A percentile compares a stretch with the other conserved stretches of the same genome.
phyloP scores from a whole-genome alignment of 768 basidiomycete species.

The Hygrocybe coccinea region DNA sequence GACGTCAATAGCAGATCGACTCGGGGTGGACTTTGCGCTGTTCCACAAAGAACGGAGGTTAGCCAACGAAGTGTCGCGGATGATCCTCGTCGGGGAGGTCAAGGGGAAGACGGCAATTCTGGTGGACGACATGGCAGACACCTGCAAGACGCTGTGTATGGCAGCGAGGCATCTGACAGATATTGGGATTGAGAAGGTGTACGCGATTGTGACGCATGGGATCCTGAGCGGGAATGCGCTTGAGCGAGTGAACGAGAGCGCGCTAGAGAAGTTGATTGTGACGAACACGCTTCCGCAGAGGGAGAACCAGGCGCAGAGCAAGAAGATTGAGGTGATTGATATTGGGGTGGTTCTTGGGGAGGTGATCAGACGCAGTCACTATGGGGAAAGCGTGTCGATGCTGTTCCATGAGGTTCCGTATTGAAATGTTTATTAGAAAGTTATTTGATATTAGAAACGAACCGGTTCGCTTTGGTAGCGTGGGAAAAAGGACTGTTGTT shows the following conservation, averaged over 20 bases:
- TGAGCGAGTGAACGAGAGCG: slow-evolving; percentile 61
- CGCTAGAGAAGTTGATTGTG: slow-evolving; percentile 90
- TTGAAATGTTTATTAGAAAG: slow-evolving; percentile 37
- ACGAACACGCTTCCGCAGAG: slow-evolving; percentile 96
- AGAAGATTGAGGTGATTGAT: slow-evolving; percentile 89
- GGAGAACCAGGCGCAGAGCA: slow-evolving; percentile 64
- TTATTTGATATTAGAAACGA: background rate
- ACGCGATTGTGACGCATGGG: slow-evolving; percentile 94
- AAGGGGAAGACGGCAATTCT: slow-evolving; percentile 89
- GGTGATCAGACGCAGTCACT: slow-evolving; percentile 92
- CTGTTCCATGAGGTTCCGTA: slow-evolving; percentile 88
- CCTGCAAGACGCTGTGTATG: slow-evolving; percentile 88
- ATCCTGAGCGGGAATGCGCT: slow-evolving; percentile 90
- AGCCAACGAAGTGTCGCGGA: slow-evolving; percentile 89
- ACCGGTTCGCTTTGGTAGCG: background rate
- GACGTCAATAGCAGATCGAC: slow-evolving; percentile 91
- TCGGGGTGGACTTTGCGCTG: slow-evolving; percentile 95
- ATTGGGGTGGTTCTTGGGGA: slow-evolving; percentile 93
- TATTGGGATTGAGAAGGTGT: slow-evolving; percentile 80
- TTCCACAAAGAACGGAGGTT: slow-evolving; percentile 99
- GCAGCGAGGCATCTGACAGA: slow-evolving; percentile 87
- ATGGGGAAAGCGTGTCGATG: slow-evolving; percentile 91
- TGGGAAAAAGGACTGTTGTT: no score
- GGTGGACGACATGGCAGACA: slow-evolving; percentile 98
- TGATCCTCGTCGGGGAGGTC: slow-evolving; percentile 94